These are phyloP conservation scores for Hemileia vastatrix DNA, from an alignment of 1,284 basidiomycete genomes.

Conservation along the genomic window DNA sequence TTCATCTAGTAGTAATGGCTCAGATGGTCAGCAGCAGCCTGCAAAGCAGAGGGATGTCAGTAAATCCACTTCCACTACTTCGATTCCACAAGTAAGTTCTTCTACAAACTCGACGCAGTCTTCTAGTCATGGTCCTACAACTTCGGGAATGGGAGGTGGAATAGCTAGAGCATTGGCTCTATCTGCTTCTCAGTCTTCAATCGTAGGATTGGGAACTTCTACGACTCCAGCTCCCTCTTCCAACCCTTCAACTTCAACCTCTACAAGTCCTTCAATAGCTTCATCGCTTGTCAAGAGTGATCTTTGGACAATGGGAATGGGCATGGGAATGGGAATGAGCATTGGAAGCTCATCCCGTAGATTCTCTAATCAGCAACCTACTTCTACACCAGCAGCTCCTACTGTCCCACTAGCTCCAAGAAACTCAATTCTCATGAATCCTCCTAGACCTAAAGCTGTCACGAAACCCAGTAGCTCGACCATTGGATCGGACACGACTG, in stretches of 20 bases:
- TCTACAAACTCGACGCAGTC: not conserved
- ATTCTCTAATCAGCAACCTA: not conserved
- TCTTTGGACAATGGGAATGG: not conserved
- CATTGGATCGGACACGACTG: not conserved
- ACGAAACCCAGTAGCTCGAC: not conserved
- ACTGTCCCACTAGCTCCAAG: not conserved
- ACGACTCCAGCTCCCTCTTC: not conserved
- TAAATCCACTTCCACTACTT: too few species aligned
- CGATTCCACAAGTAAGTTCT: not conserved
- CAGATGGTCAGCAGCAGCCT: not conserved
- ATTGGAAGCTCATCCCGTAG: not conserved
- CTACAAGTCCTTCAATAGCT: not conserved
- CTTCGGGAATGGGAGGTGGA: not conserved
- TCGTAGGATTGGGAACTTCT: not conserved
- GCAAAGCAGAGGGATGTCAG: too few species aligned
- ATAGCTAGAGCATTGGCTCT: not conserved
- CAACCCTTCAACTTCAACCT: not conserved
- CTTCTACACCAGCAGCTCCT: not conserved
- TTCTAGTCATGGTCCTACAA: not conserved
- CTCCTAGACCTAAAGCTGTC: not conserved
- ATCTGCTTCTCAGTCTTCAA: not conserved
- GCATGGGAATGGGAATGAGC: not conserved
- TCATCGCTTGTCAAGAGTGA: not conserved
- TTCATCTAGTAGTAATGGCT: not conserved
- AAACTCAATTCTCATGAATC: not conserved